A percentile compares a stretch with the other conserved stretches of the same genome.
phyloP scores from a whole-genome alignment of 1,284 basidiomycete species.

The Puccinia polysora region DNA sequence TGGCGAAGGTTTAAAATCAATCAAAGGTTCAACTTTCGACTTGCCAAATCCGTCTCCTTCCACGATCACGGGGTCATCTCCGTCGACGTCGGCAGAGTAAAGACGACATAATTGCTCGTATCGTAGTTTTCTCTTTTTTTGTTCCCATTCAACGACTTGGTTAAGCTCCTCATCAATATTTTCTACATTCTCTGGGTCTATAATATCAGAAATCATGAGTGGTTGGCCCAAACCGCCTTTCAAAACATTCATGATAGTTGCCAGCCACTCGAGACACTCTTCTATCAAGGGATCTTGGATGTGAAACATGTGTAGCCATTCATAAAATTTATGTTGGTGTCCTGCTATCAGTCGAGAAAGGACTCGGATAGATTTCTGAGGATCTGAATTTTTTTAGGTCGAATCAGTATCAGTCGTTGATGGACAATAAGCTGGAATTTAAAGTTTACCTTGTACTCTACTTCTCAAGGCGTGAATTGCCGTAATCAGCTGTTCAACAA shows the following conservation, averaged over 20 bases:
- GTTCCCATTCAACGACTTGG: slow-evolving; percentile 36
- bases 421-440: neutral
- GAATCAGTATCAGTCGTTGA: slow-evolving; percentile 34
- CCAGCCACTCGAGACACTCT: slow-evolving; percentile 48
- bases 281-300: slow-evolving; percentile 47
- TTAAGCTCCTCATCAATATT: slow-evolving; percentile 29
- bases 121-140: slow-evolving; percentile 28
- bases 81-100: slow-evolving; percentile 45
- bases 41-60: slow-evolving; percentile 47
- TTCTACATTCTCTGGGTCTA: slow-evolving; percentile 41
- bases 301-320: slow-evolving; percentile 37
- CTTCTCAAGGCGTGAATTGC: slow-evolving; percentile 41
- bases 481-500: slow-evolving; percentile 48
- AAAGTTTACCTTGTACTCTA: slow-evolving; percentile 24
- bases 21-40: slow-evolving; percentile 40
- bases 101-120: slow-evolving; percentile 40
- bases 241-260: slow-evolving; percentile 23
- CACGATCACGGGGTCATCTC: slow-evolving; percentile 48
- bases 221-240: slow-evolving; percentile 41
- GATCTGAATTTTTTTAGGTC: slow-evolving; percentile 44
- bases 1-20: slow-evolving; percentile 31
- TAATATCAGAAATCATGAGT: slow-evolving; percentile 36
- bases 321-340: slow-evolving; percentile 34
- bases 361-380: slow-evolving; percentile 41
- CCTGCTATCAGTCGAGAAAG: slow-evolving; percentile 24